A percentile compares a stretch with the other conserved stretches of the same genome.
These are phyloP conservation scores for Rosellinia necatrix DNA, from an alignment of 2,329 filamentous ascomycete genomes.

Conservation along the genomic window DNA sequence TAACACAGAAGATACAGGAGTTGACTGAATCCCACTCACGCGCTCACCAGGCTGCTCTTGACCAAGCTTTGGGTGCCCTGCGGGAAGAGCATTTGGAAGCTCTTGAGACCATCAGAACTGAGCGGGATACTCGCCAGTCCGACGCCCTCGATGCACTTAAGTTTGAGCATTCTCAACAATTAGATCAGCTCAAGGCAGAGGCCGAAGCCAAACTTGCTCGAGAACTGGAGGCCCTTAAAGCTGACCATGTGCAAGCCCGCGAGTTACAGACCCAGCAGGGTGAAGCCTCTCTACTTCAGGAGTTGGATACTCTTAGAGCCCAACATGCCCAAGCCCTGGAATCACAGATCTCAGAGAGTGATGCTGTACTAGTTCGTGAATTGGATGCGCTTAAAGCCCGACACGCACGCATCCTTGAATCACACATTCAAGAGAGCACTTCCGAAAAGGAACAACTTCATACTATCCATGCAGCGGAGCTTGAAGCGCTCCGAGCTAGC, in stretches of 20 bases:
- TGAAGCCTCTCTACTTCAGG: slow-evolving; percentile 27
- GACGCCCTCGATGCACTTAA: slow-evolving; percentile 35
- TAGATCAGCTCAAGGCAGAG: slow-evolving; percentile 31
- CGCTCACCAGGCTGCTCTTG: slow-evolving; percentile 29
- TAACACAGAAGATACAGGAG: slow-evolving; percentile 31
- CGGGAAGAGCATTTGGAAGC: slow-evolving; percentile 31
- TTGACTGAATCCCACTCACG: slow-evolving; percentile 30
- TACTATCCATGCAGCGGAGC: slow-evolving; percentile 36
- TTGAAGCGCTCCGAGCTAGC: slow-evolving; percentile 38
- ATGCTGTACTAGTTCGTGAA: slow-evolving; percentile 29
- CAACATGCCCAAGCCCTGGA: slow-evolving; percentile 32
- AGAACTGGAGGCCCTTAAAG: slow-evolving; percentile 27
- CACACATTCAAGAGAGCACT: slow-evolving; percentile 29
- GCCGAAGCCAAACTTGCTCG: slow-evolving; percentile 30
- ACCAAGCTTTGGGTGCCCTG: slow-evolving; percentile 24
- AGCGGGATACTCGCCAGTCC: slow-evolving; percentile 30
- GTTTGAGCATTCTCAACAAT: slow-evolving; percentile 31
- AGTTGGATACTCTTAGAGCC: slow-evolving; percentile 31
- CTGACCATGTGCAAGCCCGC: not conserved
- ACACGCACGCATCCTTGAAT: slow-evolving; percentile 33
- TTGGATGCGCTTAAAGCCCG: slow-evolving; percentile 28
- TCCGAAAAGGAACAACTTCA: slow-evolving; percentile 37
- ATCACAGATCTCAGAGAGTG: slow-evolving; percentile 31
- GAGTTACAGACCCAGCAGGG: slow-evolving; percentile 16
- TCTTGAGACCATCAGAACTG: slow-evolving; percentile 33